phyloP scores from a whole-genome alignment of 306 rosid genomes.

The Trichosanthes cucumerina region DNA sequence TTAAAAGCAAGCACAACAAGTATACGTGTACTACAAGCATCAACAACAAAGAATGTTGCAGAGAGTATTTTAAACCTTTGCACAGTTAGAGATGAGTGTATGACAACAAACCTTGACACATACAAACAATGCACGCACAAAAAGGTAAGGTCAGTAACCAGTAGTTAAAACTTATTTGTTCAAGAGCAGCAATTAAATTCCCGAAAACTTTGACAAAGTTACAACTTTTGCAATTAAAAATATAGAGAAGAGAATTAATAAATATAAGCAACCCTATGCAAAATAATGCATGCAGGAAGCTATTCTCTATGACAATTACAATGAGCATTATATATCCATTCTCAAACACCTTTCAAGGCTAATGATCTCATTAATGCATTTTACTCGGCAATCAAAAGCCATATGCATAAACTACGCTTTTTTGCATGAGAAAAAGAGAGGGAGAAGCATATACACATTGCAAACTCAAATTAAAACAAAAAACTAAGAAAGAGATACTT shows the following conservation, averaged over 20 bases:
- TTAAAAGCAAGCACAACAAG: not conserved
- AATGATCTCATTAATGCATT: not conserved
- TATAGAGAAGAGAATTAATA: not conserved
- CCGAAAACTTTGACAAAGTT: not conserved
- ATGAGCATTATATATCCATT: not conserved
- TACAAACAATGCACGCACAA: not conserved
- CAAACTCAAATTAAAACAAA: not conserved
- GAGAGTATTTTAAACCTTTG: not conserved
- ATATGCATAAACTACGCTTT: slow-evolving; percentile 2
- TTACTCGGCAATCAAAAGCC: not conserved
- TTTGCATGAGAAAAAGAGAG: not conserved
- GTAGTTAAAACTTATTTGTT: not conserved
- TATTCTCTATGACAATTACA: not conserved
- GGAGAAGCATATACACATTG: not conserved
- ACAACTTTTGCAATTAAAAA: not conserved
- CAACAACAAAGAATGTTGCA: not conserved
- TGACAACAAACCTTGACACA: not conserved
- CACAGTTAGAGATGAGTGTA: not conserved
- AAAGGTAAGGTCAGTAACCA: not conserved
- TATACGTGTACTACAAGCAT: not conserved
- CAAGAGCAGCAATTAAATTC: not conserved
- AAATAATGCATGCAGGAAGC: not conserved
- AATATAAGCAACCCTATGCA: not conserved
- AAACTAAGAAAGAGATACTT: slow-evolving; percentile 27
- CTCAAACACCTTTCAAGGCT: not conserved